Evolutionary conservation across 1,139 yeast genomes (phyloP).

Genomic region (Protomyces inundatus): DNA sequence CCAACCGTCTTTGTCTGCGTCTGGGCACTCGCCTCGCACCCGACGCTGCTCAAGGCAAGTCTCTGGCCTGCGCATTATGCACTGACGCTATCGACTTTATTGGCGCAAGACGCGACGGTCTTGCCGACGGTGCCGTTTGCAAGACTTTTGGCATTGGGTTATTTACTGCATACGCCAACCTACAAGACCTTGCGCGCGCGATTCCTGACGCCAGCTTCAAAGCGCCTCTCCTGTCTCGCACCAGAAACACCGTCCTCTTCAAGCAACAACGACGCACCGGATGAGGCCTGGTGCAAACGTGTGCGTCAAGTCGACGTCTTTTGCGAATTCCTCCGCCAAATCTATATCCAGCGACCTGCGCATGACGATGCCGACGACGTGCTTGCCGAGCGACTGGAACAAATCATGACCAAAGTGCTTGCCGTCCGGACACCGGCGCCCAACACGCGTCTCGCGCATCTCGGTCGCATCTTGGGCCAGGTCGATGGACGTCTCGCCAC

Average conservation of each 20-base stretch:
- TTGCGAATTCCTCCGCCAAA: conserved; percentile 6
- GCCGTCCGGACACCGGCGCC: conserved; percentile 5
- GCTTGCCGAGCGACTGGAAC: conserved; percentile 13
- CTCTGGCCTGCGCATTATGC: conserved; percentile 23
- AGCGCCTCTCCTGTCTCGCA: background rate
- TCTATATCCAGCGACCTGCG: background rate
- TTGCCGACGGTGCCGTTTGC: conserved; percentile 9
- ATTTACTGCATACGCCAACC: conserved; percentile 11
- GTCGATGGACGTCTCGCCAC: conserved; percentile 6
- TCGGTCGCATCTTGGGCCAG: background rate
- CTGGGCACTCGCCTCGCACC: conserved; percentile 18
- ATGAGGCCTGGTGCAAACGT: conserved; percentile 11
- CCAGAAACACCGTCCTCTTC: background rate
- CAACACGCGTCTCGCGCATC: conserved; percentile 7
- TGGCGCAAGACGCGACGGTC: background rate
- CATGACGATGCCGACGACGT: conserved; percentile 2
- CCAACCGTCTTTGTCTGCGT: conserved; percentile 3
- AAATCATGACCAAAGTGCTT: conserved; percentile 8
- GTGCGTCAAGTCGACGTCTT: conserved; percentile 14
- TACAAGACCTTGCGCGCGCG: background rate
- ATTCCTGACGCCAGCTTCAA: conserved; percentile 9
- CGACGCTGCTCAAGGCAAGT: conserved; percentile 2
- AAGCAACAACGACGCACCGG: background rate
- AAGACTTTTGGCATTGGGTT: conserved; percentile 11
- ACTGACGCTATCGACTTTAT: conserved; percentile 14